These are phyloP conservation scores for Naganishia randhawae DNA, from an alignment of 768 basidiomycete genomes.

Conservation along the genomic window DNA sequence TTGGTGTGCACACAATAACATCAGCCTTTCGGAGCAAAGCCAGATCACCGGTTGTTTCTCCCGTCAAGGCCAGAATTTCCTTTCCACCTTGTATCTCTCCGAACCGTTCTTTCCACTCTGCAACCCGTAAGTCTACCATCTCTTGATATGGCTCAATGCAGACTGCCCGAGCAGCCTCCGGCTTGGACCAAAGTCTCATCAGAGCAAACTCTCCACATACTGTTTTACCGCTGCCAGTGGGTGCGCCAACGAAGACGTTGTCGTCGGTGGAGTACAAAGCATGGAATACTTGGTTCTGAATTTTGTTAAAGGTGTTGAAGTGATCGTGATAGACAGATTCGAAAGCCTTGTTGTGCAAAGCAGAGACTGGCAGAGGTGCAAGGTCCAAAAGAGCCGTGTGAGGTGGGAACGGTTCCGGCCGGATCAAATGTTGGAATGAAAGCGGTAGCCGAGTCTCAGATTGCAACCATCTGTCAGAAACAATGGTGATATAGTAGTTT, in stretches of 20 bases:
- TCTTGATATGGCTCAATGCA: slow-evolving; percentile 97
- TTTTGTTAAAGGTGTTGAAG: slow-evolving; percentile 91
- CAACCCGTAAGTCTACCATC: slow-evolving; percentile 86
- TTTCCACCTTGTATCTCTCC: slow-evolving; percentile 79
- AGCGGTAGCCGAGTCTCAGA: slow-evolving; percentile 90
- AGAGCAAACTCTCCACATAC: slow-evolving; percentile 96
- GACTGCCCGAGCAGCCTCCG: slow-evolving; percentile 74
- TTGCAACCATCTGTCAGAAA: slow-evolving; percentile 94
- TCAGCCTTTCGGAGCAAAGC: slow-evolving; percentile 85
- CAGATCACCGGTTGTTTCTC: slow-evolving; percentile 87
- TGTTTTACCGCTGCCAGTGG: slow-evolving; percentile 95
- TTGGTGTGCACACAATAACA: slow-evolving; percentile 88
- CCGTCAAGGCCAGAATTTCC: slow-evolving; percentile 87
- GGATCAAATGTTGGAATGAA: slow-evolving; percentile 95
- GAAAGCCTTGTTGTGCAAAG: slow-evolving; percentile 88
- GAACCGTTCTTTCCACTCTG: slow-evolving; percentile 87
- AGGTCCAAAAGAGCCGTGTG: slow-evolving; percentile 90
- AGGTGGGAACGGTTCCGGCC: slow-evolving; percentile 92
- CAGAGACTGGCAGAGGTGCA: slow-evolving; percentile 80
- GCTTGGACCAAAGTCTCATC: slow-evolving; percentile 87
- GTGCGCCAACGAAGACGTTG: slow-evolving; percentile 93
- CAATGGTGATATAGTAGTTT: slow-evolving; percentile 92
- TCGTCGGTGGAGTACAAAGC: slow-evolving; percentile 94
- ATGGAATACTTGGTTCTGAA: slow-evolving; percentile 98
- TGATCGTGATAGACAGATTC: slow-evolving; percentile 77